Conservation (phyloP, 352 stramenopile genomes). For the Phytophthora constricta region DNA sequence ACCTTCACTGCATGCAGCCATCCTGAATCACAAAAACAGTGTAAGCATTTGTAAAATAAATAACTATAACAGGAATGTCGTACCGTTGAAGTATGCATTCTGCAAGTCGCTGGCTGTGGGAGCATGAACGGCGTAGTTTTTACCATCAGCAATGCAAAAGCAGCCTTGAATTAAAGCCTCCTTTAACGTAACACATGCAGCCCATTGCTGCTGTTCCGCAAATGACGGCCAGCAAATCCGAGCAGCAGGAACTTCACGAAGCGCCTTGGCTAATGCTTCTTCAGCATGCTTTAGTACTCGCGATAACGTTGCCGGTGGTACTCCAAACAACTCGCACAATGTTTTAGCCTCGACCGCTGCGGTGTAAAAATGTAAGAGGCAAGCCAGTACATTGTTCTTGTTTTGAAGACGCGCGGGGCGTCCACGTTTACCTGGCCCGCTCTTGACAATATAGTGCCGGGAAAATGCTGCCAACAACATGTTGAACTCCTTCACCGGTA, state of each 20-base stretch:
- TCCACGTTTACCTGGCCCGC: slow-evolving; percentile 1
- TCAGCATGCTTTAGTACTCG: neutral
- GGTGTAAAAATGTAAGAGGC: slow-evolving; percentile 4
- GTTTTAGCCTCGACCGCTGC: slow-evolving; percentile 5
- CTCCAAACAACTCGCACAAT: slow-evolving; percentile 9
- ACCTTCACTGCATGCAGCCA: slow-evolving; percentile 2
- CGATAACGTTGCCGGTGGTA: slow-evolving; percentile 2
- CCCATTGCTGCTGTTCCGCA: neutral
- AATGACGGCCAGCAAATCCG: neutral
- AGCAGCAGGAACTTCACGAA: neutral
- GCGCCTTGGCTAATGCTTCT: neutral
- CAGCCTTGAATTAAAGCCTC: neutral
- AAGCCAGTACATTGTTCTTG: slow-evolving; percentile 4
- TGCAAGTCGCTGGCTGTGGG: neutral
- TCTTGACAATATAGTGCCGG: slow-evolving; percentile 2
- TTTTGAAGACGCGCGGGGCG: neutral
- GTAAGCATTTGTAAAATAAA: neutral
- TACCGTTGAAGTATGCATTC: slow-evolving; percentile 11
- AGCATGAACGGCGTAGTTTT: slow-evolving; percentile 5
- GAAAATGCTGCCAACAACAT: slow-evolving; percentile 1
- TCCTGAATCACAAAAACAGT: neutral
- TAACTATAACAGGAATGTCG: neutral
- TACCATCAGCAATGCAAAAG: slow-evolving; percentile 9
- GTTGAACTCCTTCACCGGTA: slow-evolving; percentile 3
- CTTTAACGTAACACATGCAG: neutral